Percentiles rank a stretch among this genome's conserved stretches.
Conservation (phyloP, 2,329 filamentous ascomycete genomes). For the Penicillium concentricum region DNA sequence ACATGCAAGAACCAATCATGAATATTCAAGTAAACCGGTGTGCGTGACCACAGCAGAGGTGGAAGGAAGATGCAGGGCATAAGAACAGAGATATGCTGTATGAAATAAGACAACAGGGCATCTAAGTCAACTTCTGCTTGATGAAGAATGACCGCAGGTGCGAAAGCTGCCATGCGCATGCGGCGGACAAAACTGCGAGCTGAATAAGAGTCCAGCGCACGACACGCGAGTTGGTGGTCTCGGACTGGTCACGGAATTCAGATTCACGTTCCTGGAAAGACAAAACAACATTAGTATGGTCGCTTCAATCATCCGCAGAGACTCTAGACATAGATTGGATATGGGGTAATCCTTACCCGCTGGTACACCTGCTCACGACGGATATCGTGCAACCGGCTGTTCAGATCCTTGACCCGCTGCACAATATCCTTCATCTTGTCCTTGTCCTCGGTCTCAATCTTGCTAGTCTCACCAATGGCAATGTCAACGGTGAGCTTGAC, state of each 20-base stretch:
- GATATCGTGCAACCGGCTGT: constrained; percentile 82
- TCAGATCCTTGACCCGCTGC: constrained; percentile 83
- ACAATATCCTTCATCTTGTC: constrained; percentile 87
- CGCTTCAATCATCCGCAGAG: background rate
- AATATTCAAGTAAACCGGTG: constrained; percentile 15
- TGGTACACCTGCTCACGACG: constrained; percentile 95
- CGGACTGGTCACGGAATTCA: constrained; percentile 97
- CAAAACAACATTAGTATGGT: background rate
- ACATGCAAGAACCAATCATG: constrained; percentile 11
- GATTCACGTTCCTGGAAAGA: constrained; percentile 82
- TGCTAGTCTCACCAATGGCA: constrained; percentile 89
- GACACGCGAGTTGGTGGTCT: constrained; percentile 86
- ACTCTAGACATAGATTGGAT: background rate
- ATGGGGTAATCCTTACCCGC: constrained; percentile 57
- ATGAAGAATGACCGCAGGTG: constrained; percentile 98
- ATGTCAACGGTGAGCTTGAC: constrained; percentile 85
- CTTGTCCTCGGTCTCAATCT: constrained; percentile 93
- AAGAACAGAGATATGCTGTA: constrained; percentile 8
- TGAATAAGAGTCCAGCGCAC: constrained; percentile 94
- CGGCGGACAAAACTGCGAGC: constrained; percentile 75
- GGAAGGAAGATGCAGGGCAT: constrained; percentile 22
- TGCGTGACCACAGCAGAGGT: constrained; percentile 11
- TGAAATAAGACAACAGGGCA: constrained; percentile 15
- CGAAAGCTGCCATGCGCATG: constrained; percentile 95
- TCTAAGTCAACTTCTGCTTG: constrained; percentile 96